These are phyloP conservation scores for Neoboletus brunneissimus DNA, from an alignment of 768 basidiomycete species.

Conservation along the genomic window DNA sequence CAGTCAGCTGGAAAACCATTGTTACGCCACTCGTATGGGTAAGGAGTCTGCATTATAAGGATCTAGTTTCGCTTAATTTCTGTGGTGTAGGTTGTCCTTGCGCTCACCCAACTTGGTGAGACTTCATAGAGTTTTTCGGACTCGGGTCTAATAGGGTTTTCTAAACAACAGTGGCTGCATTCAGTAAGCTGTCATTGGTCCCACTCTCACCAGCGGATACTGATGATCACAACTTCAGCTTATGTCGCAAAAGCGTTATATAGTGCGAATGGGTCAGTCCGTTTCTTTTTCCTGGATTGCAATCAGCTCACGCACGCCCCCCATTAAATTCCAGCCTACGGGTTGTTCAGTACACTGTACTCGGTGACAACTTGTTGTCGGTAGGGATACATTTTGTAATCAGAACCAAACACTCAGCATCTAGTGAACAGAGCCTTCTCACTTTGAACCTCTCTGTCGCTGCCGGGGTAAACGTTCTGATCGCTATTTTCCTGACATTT, in stretches of 20 bases:
- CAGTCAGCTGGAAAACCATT: too few relatives aligned
- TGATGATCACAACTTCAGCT: background rate
- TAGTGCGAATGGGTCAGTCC: background rate
- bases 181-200: background rate
- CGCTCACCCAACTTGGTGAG: constrained; percentile 16
- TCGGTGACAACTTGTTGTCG: background rate
- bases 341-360: background rate
- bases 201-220: background rate
- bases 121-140: too few relatives aligned
- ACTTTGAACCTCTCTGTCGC: background rate
- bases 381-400: background rate
- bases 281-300: background rate
- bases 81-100: too few relatives aligned
- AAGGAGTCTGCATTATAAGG: too few relatives aligned
- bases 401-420: background rate
- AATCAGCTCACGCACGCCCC: background rate
- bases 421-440: background rate
- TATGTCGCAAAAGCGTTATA: background rate
- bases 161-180: background rate
- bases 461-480: constrained; percentile 5
- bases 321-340: background rate
- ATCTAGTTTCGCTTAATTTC: too few relatives aligned
- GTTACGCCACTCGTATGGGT: too few relatives aligned
- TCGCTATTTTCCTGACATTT: constrained; percentile 1
- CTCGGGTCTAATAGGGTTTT: background rate